A percentile compares a stretch with the other conserved stretches of the same genome.
Evolutionary conservation across 768 basidiomycete species (phyloP).

Genomic region (Kwoniella sp.): DNA sequence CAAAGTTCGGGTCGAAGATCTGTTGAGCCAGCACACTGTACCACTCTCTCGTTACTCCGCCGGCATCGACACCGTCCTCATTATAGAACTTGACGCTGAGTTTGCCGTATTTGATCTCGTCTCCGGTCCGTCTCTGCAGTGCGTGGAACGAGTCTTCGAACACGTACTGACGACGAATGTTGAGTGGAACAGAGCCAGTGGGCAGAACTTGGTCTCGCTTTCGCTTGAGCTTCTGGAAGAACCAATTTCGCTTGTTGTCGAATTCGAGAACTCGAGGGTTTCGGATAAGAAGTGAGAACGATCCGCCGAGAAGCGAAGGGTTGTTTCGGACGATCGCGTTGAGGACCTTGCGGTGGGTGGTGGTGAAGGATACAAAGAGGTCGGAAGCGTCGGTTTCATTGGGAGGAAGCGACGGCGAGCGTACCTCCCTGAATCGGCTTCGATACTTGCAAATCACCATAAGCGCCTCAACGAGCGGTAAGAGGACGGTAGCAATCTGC

Average conservation of each 20-base stretch:
- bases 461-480: constrained; percentile 91
- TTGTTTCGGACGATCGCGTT: constrained; percentile 99
- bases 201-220: constrained; percentile 36
- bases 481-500: constrained; percentile 85
- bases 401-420: constrained; percentile 39
- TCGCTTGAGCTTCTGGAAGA: constrained; percentile 53
- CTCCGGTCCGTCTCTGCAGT: constrained; percentile 83
- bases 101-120: constrained; percentile 97
- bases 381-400: constrained; percentile 68
- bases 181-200: constrained; percentile 38
- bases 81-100: constrained; percentile 93
- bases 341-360: constrained; percentile 86
- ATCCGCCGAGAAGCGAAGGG: constrained; percentile 95
- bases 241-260: constrained; percentile 91
- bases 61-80: constrained; percentile 97
- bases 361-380: constrained; percentile 89
- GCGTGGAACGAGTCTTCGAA: constrained; percentile 98
- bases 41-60: constrained; percentile 97
- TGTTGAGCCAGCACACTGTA: constrained; percentile 96
- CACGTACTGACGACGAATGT: constrained; percentile 64
- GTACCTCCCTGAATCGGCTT: constrained; percentile 56
- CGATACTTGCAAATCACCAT: constrained; percentile 98
- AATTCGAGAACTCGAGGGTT: constrained; percentile 97
- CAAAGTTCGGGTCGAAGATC: constrained; percentile 98
- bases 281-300: constrained; percentile 92